phyloP scores from a whole-genome alignment of 2,329 filamentous ascomycete genomes.

The Atkinsonella hypoxylon region DNA sequence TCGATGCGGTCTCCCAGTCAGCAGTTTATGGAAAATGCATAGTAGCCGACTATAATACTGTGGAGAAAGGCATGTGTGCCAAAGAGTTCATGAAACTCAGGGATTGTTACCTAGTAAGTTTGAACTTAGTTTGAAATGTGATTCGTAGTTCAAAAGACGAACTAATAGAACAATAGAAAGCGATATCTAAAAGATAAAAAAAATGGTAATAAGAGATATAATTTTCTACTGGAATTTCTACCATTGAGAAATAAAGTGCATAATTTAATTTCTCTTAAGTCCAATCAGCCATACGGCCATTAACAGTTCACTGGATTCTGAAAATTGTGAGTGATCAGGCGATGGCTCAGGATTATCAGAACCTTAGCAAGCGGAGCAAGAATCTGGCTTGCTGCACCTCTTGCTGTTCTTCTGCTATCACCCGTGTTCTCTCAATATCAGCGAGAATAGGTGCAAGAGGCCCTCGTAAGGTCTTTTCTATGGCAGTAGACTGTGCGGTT shows the following conservation, averaged over 20 bases:
- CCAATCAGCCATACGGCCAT: not conserved
- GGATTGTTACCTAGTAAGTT: constrained; percentile 70
- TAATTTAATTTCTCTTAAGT: not conserved
- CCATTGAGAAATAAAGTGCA: too few relatives aligned
- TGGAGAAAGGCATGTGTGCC: constrained; percentile 82
- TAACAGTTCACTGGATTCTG: too few relatives aligned
- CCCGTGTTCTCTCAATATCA: constrained; percentile 13
- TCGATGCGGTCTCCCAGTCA: constrained; percentile 41
- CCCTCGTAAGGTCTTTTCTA: constrained; percentile 67
- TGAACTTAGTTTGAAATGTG: not conserved
- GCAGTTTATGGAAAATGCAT: constrained; percentile 85
- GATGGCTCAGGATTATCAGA: constrained; percentile 34
- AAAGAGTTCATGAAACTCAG: constrained; percentile 78
- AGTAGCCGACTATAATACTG: constrained; percentile 75
- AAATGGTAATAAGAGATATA: not conserved
- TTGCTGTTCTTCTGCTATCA: constrained; percentile 75
- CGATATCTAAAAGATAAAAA: constrained; percentile 15
- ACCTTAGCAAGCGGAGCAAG: constrained; percentile 60
- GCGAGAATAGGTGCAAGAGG: constrained; percentile 46
- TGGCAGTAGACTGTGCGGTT: constrained; percentile 50
- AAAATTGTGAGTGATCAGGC: not conserved
- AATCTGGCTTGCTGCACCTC: constrained; percentile 77
- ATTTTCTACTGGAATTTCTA: too few relatives aligned
- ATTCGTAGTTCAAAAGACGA: not conserved
- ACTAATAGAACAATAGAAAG: constrained; percentile 8